Conservation (phyloP, 768 basidiomycete genomes). For the Strobilomyces dryophilus region DNA sequence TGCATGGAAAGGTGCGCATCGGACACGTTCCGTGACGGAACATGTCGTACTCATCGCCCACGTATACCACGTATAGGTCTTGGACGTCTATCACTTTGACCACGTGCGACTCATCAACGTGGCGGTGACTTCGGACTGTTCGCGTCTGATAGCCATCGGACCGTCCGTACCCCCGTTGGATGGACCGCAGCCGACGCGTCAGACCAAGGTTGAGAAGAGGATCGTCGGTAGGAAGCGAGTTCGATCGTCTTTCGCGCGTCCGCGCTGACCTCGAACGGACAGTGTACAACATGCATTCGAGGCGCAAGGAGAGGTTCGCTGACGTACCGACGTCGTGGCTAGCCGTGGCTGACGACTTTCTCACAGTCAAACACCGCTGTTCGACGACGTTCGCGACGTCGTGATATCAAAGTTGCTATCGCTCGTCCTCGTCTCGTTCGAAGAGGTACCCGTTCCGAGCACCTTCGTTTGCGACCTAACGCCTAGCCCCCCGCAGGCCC, state of each 20-base stretch:
- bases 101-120: conserved; percentile 47
- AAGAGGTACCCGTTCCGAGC: conserved; percentile 13
- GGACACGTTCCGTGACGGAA: too few species aligned
- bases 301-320: conserved; percentile 43
- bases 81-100: conserved; percentile 39
- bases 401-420: conserved; percentile 40
- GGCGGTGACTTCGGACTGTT: conserved; percentile 42
- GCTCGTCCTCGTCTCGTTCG: conserved; percentile 39
- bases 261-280: not conserved
- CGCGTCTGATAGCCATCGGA: conserved; percentile 45
- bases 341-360: not conserved
- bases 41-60: not conserved
- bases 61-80: conserved; percentile 26
- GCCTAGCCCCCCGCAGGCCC: conserved; percentile 38
- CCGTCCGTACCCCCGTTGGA: conserved; percentile 38
- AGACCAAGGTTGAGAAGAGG: conserved; percentile 47
- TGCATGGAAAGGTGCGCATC: conserved; percentile 34
- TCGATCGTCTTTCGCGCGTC: not conserved
- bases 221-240: conserved; percentile 23
- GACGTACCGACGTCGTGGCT: not conserved
- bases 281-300: conserved; percentile 48
- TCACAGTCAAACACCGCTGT: conserved; percentile 47
- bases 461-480: not conserved
- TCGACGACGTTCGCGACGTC: conserved; percentile 51
- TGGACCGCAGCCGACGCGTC: conserved; percentile 42